Percentiles rank a stretch among this genome's conserved stretches.
Evolutionary conservation across 148 eudicot genomes (phyloP).

Genomic region (Pouteria glomerata): DNA sequence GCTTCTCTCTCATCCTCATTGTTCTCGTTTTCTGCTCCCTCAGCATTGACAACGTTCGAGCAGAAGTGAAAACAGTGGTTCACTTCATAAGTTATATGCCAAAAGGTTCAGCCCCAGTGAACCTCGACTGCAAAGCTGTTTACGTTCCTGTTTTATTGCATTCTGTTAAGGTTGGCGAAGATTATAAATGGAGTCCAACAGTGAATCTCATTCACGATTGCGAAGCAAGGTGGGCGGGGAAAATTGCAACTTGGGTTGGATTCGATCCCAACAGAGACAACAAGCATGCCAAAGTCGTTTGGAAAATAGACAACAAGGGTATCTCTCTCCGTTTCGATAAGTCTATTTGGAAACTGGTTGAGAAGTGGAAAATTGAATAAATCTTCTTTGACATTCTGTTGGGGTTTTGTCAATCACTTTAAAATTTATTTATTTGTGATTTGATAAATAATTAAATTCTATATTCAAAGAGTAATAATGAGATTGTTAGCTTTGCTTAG

Average conservation of each 20-base stretch:
- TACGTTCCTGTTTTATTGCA: not conserved
- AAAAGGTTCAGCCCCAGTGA: not conserved
- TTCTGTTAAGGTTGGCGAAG: not conserved
- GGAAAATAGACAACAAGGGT: not conserved
- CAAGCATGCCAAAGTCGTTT: not conserved
- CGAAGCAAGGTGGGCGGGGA: not conserved
- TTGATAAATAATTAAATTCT: no score
- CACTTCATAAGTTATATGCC: not conserved
- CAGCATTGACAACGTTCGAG: not conserved
- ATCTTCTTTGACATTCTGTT: no score
- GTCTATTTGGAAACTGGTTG: not conserved
- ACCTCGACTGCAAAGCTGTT: not conserved
- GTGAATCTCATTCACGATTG: not conserved
- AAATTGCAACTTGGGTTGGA: not conserved
- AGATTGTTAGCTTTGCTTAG: no score
- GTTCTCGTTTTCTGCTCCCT: not conserved
- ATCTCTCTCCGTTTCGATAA: not conserved
- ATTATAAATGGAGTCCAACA: not conserved
- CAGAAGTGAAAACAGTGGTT: not conserved
- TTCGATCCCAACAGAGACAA: not conserved
- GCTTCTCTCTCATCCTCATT: not conserved
- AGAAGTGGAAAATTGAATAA: no score
- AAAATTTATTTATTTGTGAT: no score
- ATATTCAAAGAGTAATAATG: no score
- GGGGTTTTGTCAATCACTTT: no score